These are phyloP conservation scores for Coniochaeta pulveracea DNA, from an alignment of 2,329 filamentous ascomycete genomes.

Conservation along the genomic window DNA sequence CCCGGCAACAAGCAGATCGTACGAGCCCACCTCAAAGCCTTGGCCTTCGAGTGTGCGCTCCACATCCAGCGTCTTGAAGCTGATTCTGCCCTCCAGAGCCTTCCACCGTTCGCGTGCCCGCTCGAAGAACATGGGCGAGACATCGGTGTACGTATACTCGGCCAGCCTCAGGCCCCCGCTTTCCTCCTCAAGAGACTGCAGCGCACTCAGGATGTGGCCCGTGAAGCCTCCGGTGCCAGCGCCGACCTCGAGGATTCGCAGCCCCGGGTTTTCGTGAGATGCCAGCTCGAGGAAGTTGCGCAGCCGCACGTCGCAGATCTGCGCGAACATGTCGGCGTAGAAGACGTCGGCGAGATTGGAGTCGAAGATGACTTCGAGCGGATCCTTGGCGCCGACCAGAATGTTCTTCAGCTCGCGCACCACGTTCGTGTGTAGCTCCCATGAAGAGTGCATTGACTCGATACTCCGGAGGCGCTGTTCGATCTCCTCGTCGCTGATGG, in stretches of 20 bases:
- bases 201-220: slow-evolving; percentile 1
- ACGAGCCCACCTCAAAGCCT: slow-evolving; percentile 19
- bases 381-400: slow-evolving; percentile 19
- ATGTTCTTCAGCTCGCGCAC: slow-evolving; percentile 20
- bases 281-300: slow-evolving; percentile 15
- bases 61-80: slow-evolving; percentile 5
- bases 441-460: slow-evolving; percentile 16
- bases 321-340: slow-evolving; percentile 20
- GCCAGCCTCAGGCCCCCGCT: slow-evolving; percentile 2
- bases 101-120: slow-evolving; percentile 4
- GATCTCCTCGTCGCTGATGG: slow-evolving; percentile 14
- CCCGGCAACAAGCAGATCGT: slow-evolving; percentile 15
- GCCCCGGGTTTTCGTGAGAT: slow-evolving; percentile 9
- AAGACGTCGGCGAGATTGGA: slow-evolving; percentile 20
- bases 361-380: slow-evolving; percentile 24
- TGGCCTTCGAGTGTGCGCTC: slow-evolving; percentile 9
- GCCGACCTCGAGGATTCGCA: slow-evolving; percentile 6
- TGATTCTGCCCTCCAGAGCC: slow-evolving; percentile 5
- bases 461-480: slow-evolving; percentile 15
- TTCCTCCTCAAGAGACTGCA: slow-evolving; percentile 2
- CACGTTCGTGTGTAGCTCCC: slow-evolving; percentile 18
- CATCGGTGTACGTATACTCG: slow-evolving; percentile 6
- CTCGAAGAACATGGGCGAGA: slow-evolving; percentile 7
- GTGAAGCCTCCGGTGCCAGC: slow-evolving; percentile 4
- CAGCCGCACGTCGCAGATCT: slow-evolving; percentile 14